phyloP scores from a whole-genome alignment of 1,139 yeast genomes.

The Hyphopichia burtonii region DNA sequence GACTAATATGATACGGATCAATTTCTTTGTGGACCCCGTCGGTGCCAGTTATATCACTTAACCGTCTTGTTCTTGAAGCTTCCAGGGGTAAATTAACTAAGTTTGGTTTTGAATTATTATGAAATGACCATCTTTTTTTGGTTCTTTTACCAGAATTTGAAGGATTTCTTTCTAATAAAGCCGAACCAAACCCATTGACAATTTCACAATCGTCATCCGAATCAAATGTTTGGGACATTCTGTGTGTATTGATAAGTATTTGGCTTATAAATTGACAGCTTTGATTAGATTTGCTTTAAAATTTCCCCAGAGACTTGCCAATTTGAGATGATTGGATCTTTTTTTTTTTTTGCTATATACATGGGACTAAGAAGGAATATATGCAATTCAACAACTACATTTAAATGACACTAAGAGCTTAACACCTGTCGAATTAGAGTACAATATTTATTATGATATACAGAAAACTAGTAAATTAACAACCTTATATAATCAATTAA shows the following conservation, averaged over 20 bases:
- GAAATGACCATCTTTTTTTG: conserved; percentile 46
- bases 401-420: no score
- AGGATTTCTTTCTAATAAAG: conserved; percentile 27
- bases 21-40: conserved; percentile 58
- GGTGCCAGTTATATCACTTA: conserved; percentile 42
- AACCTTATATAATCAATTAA: conserved; percentile 5
- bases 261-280: not conserved
- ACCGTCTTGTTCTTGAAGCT: conserved; percentile 26
- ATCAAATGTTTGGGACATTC: not conserved
- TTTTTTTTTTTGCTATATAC: not conserved
- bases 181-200: conserved; percentile 40
- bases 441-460: conserved; percentile 1
- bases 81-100: conserved; percentile 33
- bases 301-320: not conserved
- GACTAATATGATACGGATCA: conserved; percentile 55
- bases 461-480: conserved; percentile 2
- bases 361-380: no score
- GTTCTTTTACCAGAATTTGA: conserved; percentile 30
- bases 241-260: conserved; percentile 12
- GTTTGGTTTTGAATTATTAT: conserved; percentile 36
- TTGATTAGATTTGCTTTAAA: not conserved
- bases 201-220: conserved; percentile 34
- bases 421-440: not conserved
- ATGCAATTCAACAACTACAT: no score
- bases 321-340: no score